Percentiles rank a stretch among this genome's conserved stretches.
phyloP scores from a whole-genome alignment of 2,329 filamentous ascomycete genomes.

The Atkinsonella hypoxylon region DNA sequence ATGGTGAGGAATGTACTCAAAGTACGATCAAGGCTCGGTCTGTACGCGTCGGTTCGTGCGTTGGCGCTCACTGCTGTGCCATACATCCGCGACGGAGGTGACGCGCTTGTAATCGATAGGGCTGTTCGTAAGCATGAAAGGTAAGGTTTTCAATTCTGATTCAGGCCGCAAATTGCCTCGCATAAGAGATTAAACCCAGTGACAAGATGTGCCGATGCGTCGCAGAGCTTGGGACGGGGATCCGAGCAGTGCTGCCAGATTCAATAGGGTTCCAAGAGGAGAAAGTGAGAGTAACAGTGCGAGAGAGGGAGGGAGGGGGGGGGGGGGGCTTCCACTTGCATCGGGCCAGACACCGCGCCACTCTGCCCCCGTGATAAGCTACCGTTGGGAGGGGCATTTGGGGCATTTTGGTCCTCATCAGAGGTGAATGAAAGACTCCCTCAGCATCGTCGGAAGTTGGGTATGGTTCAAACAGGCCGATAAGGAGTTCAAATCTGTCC shows the following conservation, averaged over 20 bases:
- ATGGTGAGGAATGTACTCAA: no score
- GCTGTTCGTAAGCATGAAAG: not conserved
- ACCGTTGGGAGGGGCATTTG: not conserved
- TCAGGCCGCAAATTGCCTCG: not conserved
- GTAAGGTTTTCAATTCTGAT: not conserved
- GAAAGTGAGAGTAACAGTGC: not conserved
- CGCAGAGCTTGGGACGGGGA: not conserved
- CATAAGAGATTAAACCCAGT: slow-evolving; percentile 7
- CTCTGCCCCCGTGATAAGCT: not conserved
- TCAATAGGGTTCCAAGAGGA: not conserved
- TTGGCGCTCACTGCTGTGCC: no score
- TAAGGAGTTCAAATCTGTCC: no score
- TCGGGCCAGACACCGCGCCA: not conserved
- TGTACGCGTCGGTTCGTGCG: no score
- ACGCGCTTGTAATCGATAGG: not conserved
- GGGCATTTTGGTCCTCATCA: not conserved
- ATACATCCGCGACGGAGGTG: no score
- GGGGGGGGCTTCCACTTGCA: not conserved
- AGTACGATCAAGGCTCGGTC: no score
- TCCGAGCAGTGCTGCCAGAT: not conserved
- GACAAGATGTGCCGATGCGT: slow-evolving; percentile 8
- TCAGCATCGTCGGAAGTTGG: no score
- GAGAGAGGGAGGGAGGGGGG: not conserved
- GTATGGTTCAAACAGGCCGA: no score
- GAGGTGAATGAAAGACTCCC: no score